phyloP scores from a whole-genome alignment of 2,329 filamentous ascomycete species.

The Phialemonium atrogriseum region DNA sequence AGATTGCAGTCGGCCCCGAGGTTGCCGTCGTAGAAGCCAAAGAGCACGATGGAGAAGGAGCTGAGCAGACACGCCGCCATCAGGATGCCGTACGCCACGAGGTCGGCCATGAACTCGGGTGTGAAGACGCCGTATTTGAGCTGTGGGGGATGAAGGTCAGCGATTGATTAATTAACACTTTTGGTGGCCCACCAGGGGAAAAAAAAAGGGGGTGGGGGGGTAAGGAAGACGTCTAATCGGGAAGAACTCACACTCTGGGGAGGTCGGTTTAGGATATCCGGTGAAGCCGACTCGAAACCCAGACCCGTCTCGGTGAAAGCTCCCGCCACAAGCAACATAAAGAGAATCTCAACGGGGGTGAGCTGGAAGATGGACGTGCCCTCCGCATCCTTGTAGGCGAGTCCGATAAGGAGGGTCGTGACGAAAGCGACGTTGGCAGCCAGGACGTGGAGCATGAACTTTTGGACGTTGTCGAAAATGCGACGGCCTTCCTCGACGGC shows the following conservation, averaged over 20 bases:
- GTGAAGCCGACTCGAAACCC: conserved; percentile 58
- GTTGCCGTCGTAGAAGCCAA: conserved; percentile 43
- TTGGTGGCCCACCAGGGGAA: no score
- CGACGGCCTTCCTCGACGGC: conserved; percentile 63
- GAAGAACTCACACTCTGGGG: conserved; percentile 42
- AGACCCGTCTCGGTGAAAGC: conserved; percentile 65
- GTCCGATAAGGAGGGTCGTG: conserved; percentile 55
- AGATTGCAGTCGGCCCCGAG: conserved; percentile 53
- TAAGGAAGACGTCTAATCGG: no score
- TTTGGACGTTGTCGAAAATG: conserved; percentile 67
- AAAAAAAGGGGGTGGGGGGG: no score
- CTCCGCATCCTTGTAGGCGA: conserved; percentile 58
- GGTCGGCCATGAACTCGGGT: conserved; percentile 53
- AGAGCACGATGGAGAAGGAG: conserved; percentile 51
- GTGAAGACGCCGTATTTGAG: conserved; percentile 52
- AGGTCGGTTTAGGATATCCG: conserved; percentile 58
- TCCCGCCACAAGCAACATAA: conserved; percentile 68
- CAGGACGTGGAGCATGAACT: conserved; percentile 59
- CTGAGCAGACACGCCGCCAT: conserved; percentile 51
- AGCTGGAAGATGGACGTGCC: conserved; percentile 61
- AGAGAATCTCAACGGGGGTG: conserved; percentile 63
- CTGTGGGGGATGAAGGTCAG: conserved; percentile 8
- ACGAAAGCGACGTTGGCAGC: conserved; percentile 62
- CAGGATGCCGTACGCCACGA: conserved; percentile 55
- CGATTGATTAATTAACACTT: no score